These are phyloP conservation scores for Fusarium nygamai DNA, from an alignment of 2,329 filamentous ascomycete genomes.

Conservation along the genomic window DNA sequence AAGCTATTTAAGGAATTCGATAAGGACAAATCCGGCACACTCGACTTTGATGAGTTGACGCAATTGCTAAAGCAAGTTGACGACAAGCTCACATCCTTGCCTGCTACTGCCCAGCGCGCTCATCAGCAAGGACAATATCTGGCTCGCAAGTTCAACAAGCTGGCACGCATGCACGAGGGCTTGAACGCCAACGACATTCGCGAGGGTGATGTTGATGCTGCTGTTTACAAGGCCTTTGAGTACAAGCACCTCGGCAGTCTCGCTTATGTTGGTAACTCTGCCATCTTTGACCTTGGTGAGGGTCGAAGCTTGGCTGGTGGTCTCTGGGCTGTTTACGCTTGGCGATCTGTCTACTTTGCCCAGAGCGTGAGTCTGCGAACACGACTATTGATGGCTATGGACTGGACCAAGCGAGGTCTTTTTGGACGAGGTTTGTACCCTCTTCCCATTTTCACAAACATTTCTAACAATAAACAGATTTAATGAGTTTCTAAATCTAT, in stretches of 20 bases:
- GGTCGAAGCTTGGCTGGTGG: slow-evolving; percentile 84
- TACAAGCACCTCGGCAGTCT: slow-evolving; percentile 92
- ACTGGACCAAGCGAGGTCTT: slow-evolving; percentile 95
- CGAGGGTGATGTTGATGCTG: slow-evolving; percentile 90
- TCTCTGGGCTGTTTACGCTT: slow-evolving; percentile 92
- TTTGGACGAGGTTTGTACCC: slow-evolving; percentile 87
- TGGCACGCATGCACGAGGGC: slow-evolving; percentile 80
- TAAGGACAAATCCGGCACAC: slow-evolving; percentile 89
- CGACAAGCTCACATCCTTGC: slow-evolving; percentile 90
- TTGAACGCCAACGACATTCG: slow-evolving; percentile 81
- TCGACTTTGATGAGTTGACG: slow-evolving; percentile 91
- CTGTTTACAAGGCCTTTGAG: slow-evolving; percentile 93
- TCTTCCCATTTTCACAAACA: not conserved
- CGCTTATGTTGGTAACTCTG: slow-evolving; percentile 96
- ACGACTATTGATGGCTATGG: slow-evolving; percentile 90
- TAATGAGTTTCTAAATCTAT: slow-evolving; percentile 61
- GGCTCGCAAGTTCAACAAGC: slow-evolving; percentile 91
- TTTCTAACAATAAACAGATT: slow-evolving; percentile 50
- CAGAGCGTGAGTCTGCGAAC: slow-evolving; percentile 96
- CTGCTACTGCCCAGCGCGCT: slow-evolving; percentile 94
- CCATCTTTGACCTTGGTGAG: slow-evolving; percentile 87
- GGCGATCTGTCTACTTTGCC: slow-evolving; percentile 96
- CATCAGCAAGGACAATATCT: slow-evolving; percentile 97
- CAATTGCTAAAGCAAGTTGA: slow-evolving; percentile 94
- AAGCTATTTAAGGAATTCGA: slow-evolving; percentile 93